Conservation (phyloP, 441 rosid species). For the Adansonia rubrostipa region DNA sequence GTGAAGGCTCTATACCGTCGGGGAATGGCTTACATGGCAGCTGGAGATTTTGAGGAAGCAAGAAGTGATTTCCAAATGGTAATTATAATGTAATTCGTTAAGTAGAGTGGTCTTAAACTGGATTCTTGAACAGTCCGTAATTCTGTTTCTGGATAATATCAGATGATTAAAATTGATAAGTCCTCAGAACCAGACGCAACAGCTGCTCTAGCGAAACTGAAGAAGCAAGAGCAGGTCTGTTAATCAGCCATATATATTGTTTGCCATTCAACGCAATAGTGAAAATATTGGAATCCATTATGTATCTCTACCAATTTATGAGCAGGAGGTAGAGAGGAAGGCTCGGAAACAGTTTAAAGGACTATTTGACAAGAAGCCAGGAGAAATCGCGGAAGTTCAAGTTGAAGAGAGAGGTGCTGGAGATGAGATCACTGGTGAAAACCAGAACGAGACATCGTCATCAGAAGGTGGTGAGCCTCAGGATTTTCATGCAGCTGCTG, state of each 20-base stretch:
- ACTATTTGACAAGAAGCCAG: slow-evolving; percentile 80
- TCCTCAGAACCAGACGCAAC: slow-evolving; percentile 65
- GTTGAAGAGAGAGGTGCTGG: slow-evolving; percentile 39
- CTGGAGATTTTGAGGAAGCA: slow-evolving; percentile 91
- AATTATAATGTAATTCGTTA: slow-evolving; percentile 21
- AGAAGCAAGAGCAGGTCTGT: slow-evolving; percentile 79
- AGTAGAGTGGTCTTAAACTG: not conserved
- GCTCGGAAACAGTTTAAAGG: slow-evolving; percentile 91
- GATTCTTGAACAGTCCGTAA: slow-evolving; percentile 26
- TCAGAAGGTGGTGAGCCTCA: slow-evolving; percentile 34
- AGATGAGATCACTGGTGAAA: slow-evolving; percentile 27
- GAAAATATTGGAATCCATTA: not conserved
- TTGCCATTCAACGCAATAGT: slow-evolving; percentile 14
- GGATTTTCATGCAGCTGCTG: slow-evolving; percentile 36
- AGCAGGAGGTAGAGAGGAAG: slow-evolving; percentile 72
- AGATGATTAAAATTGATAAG: slow-evolving; percentile 71
- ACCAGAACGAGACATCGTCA: slow-evolving; percentile 19
- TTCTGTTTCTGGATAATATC: slow-evolving; percentile 23
- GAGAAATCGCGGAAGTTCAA: slow-evolving; percentile 62
- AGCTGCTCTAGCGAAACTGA: slow-evolving; percentile 78
- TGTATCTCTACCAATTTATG: slow-evolving; percentile 10
- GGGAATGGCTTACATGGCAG: slow-evolving; percentile 87
- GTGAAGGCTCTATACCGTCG: slow-evolving; percentile 93
- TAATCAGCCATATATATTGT: slow-evolving; percentile 12
- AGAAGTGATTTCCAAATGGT: slow-evolving; percentile 80